Conservation (phyloP, 768 basidiomycete species). For the Termitomyces sp. region DNA sequence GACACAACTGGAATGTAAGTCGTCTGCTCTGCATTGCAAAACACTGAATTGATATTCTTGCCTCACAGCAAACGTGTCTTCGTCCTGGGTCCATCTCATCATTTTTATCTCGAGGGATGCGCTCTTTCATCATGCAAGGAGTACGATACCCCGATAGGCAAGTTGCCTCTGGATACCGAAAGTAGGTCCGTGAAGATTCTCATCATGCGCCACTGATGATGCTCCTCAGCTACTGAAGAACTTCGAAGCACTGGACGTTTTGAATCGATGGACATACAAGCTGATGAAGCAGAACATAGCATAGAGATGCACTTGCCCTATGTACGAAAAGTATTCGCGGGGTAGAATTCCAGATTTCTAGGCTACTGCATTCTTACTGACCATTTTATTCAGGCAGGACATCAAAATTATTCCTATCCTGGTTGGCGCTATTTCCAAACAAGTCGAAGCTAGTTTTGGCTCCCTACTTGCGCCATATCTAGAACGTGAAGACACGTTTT, state of each 20-base stretch:
- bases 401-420: constrained; percentile 87
- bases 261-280: constrained; percentile 53
- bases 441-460: constrained; percentile 63
- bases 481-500: constrained; percentile 73
- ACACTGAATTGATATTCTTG: constrained; percentile 1
- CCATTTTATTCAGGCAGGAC: constrained; percentile 45
- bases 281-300: constrained; percentile 94
- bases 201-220: neutral
- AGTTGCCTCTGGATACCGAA: constrained; percentile 71
- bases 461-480: constrained; percentile 78
- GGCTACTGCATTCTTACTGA: neutral
- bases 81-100: constrained; percentile 94
- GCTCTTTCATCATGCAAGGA: constrained; percentile 75
- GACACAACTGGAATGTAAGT: constrained; percentile 79
- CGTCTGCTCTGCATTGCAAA: constrained; percentile 2
- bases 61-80: constrained; percentile 80
- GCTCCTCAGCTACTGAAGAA: constrained; percentile 58
- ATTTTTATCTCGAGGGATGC: constrained; percentile 82
- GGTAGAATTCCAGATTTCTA: constrained; percentile 38
- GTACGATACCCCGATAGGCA: constrained; percentile 86
- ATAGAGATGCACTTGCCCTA: constrained; percentile 98
- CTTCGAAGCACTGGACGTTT: constrained; percentile 68
- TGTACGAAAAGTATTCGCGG: constrained; percentile 79
- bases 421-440: constrained; percentile 71
- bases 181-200: constrained; percentile 45